phyloP scores from a whole-genome alignment of 768 basidiomycete species.

The Lactarius deliciosus region DNA sequence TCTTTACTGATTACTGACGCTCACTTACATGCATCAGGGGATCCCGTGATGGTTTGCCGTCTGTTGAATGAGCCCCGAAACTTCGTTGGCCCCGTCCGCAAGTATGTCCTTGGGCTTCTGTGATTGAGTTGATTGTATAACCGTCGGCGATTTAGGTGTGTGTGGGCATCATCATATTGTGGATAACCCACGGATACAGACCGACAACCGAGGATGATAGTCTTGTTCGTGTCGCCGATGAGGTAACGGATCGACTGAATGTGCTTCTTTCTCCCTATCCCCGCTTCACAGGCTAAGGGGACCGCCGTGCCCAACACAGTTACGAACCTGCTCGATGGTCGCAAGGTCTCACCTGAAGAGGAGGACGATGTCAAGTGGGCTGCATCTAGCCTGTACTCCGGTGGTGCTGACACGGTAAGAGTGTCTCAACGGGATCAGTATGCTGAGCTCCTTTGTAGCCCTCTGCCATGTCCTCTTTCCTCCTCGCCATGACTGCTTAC shows the following conservation, averaged over 20 bases:
- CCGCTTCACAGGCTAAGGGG: slow-evolving; percentile 25
- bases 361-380: slow-evolving; percentile 32
- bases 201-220: slow-evolving; percentile 24
- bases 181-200: slow-evolving; percentile 31
- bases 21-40: too few species aligned
- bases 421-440: too few species aligned
- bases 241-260: slow-evolving; percentile 28
- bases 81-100: slow-evolving; percentile 28
- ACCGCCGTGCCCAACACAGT: slow-evolving; percentile 28
- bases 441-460: slow-evolving; percentile 19
- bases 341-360: slow-evolving; percentile 23
- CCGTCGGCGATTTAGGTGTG: slow-evolving; percentile 13
- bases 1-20: too few species aligned
- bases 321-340: slow-evolving; percentile 23
- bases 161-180: slow-evolving; percentile 29
- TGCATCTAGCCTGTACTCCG: slow-evolving; percentile 32
- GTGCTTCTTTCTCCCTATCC: slow-evolving; percentile 15
- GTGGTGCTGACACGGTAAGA: slow-evolving; percentile 32
- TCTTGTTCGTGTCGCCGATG: slow-evolving; percentile 32
- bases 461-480: slow-evolving; percentile 32
- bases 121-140: neutral
- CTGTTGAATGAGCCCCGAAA: slow-evolving; percentile 26
- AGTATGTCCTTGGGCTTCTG: slow-evolving; percentile 20
- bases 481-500: slow-evolving; percentile 35
- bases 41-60: slow-evolving; percentile 17